Evolutionary conservation across 352 stramenopile species (phyloP), one percentile per base, ranked within the genome.

Genomic region (Phytopythium aichiense): DNA sequence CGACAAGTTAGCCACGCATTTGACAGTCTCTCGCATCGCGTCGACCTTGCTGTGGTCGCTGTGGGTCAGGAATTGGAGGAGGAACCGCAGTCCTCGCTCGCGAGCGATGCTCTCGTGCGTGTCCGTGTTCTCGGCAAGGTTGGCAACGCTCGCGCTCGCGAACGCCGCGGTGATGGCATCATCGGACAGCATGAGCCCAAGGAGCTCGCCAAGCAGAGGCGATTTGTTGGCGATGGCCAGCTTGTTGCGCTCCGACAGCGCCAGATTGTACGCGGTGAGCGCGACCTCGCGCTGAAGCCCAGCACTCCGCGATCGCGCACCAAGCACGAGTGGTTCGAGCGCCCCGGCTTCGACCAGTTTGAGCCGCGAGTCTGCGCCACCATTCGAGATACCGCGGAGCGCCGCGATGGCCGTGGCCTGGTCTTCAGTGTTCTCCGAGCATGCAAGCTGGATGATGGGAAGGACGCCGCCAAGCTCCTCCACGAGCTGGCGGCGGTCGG

Each of bases 221-320:
- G 90, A 97, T 22, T 68, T 69, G 1, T 69, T 70, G 0, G 92
- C 87, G 59, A 99, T 92, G 30, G 88, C 81, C 7, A 97, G 72
- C 74, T 99, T 99, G 74, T 98, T 98, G 16, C 89, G 81, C 71
- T 99, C 95, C 33, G 96, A 91, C 13, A 99, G 78, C 35, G 87
- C 95, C 11, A 98, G 72, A 23, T 97, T 97, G 68, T 95, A 97
- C 2, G 95, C 40, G 7, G 92, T 93, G 63, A 97, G 89, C 1
- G 90, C 89, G 9, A 95, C 79, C 71, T 98, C 94, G 16, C 85
- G 87, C 37, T 92, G 88, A 31, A 98, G 83, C 53, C 77, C 61
- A 1, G 89, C 30, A 45, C 96, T 88, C 3, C 51, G 63, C 4
- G 82, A 94, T n/a, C 77, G 74, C 13, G 85, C 75, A 23, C 85